Evolutionary conservation across 768 basidiomycete species (phyloP), one percentile per base, ranked within the genome.

Genomic region (Termitomyces sp.): DNA sequence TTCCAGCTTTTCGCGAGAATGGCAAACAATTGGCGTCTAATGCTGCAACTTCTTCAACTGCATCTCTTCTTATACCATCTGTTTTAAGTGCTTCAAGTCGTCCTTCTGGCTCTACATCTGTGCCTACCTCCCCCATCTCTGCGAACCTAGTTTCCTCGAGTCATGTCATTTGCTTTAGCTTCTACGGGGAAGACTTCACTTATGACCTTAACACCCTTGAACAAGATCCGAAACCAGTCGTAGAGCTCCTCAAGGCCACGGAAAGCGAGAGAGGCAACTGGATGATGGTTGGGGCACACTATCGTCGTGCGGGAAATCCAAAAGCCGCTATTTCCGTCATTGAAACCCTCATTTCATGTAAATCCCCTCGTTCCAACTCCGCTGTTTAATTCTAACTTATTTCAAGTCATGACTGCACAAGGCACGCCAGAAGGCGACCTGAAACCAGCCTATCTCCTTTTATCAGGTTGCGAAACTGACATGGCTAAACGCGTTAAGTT

Each of bases 401-500:
- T 16, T 34, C 8, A 59, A 84, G 84, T 76, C 16, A 70, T 82
- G 71, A 67, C 64, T 9, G 63, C 68, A 14, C 69, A 71, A 54
- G 69, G 72, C 21, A 66, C 77, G 6, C 63, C 70, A 5, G 69
- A 73, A 37, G 64, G 67, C 25, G 70, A 76, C 4, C 69, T 83
- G 38, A 79, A 75, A 60, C 82, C 83, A 14, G 79, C 75, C 0
- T 80, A 73, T 63, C 72, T 85, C 9, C 72, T 84, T 66, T 71
- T 84, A 16, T 77, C 83, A 8, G 76, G 79, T 52, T 84, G 83
- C 61, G 79, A 84, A 62, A 69, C 71, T 2, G 83, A 84, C 61
- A 63, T 84, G 53, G 75, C 69, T 46, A 74, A 66, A 63, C 61
- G 60, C 37, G 64, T 67, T 21, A 72, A 71, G 25, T 34, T 37